Percentiles rank a stretch among this genome's conserved stretches.
Conservation (phyloP, 2,329 filamentous ascomycete species). For the Parastagonospora nodorum region DNA sequence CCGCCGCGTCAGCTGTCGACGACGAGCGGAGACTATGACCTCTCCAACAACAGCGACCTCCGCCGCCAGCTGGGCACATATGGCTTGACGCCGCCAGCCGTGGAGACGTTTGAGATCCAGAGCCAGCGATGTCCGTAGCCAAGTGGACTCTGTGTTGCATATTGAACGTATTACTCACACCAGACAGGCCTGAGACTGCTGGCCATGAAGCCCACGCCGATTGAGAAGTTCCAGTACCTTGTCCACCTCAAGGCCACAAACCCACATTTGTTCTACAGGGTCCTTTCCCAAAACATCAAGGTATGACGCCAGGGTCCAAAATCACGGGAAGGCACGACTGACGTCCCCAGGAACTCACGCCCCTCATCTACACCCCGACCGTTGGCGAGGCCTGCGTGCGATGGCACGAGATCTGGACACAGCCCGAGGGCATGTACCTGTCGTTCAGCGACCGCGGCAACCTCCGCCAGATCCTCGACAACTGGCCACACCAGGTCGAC, state of each 20-base stretch:
- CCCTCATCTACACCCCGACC: constrained; percentile 84
- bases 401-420: constrained; percentile 94
- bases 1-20: constrained; percentile 46
- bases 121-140: constrained; percentile 53
- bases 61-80: constrained; percentile 58
- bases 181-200: constrained; percentile 75
- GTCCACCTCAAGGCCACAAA: constrained; percentile 76
- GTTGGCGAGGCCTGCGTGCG: constrained; percentile 96
- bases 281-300: constrained; percentile 75
- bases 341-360: constrained; percentile 70
- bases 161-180: constrained; percentile 17
- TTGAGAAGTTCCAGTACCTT: constrained; percentile 86
- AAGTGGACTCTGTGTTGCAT: constrained; percentile 30
- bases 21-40: constrained; percentile 55
- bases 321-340: constrained; percentile 33
- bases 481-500: constrained; percentile 93
- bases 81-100: constrained; percentile 57
- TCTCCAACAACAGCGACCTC: constrained; percentile 54
- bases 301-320: constrained; percentile 35
- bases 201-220: constrained; percentile 67
- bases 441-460: constrained; percentile 94
- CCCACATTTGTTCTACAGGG: constrained; percentile 78
- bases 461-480: constrained; percentile 83
- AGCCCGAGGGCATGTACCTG: constrained; percentile 93
- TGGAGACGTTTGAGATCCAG: constrained; percentile 58